A percentile compares a stretch with the other conserved stretches of the same genome.
These are phyloP conservation scores for Penicillium vulpinum DNA, from an alignment of 2,329 filamentous ascomycete genomes.

Conservation along the genomic window DNA sequence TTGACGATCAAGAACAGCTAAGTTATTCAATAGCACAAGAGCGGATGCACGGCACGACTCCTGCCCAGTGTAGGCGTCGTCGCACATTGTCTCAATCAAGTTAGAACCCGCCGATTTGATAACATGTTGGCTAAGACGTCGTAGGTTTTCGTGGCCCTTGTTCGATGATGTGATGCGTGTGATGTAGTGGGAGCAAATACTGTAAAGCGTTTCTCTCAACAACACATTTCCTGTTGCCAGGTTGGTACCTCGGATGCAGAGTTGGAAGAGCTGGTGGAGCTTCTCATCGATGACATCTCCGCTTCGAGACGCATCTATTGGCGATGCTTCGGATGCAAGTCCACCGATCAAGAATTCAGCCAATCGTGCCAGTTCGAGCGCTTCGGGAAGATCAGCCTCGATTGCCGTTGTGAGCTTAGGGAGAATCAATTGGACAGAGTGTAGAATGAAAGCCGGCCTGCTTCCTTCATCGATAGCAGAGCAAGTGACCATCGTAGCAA, in stretches of 20 bases:
- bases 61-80: constrained; percentile 87
- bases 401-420: constrained; percentile 82
- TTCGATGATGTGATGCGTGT: constrained; percentile 59
- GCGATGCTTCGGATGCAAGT: constrained; percentile 39
- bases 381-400: constrained; percentile 66
- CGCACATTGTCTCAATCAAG: constrained; percentile 82
- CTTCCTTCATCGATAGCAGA: constrained; percentile 74
- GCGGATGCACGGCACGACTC: constrained; percentile 80
- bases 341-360: constrained; percentile 62
- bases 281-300: constrained; percentile 82
- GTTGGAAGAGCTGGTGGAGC: constrained; percentile 86
- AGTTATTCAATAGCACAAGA: constrained; percentile 74
- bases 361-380: constrained; percentile 74
- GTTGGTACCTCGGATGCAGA: constrained; percentile 76
- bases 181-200: constrained; percentile 85
- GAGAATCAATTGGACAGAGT: constrained; percentile 81
- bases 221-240: constrained; percentile 69
- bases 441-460: constrained; percentile 76
- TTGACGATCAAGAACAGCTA: constrained; percentile 71
- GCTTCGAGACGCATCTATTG: constrained; percentile 46
- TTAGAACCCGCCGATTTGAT: constrained; percentile 78
- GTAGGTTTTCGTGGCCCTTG: constrained; percentile 51
- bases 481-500: constrained; percentile 78
- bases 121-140: constrained; percentile 61
- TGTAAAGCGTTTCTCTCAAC: constrained; percentile 83